Evolutionary conservation across 306 rosid genomes (phyloP).

Genomic region (Macrotyloma uniflorum): DNA sequence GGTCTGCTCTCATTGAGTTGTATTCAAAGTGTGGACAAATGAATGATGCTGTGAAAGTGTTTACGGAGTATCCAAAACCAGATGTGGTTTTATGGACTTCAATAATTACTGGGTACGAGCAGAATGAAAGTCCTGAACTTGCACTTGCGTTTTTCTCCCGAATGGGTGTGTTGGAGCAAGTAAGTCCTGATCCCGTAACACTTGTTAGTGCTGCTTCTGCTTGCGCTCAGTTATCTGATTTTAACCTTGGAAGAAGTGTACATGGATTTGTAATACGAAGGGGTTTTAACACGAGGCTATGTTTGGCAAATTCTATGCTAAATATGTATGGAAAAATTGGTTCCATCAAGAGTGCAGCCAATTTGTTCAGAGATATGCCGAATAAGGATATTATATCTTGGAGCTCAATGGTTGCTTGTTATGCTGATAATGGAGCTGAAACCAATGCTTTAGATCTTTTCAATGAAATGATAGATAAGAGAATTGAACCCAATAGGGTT

Average conservation of each 20-base stretch:
- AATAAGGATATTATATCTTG: constrained; percentile 75
- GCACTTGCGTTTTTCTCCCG: constrained; percentile 62
- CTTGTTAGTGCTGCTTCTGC: constrained; percentile 78
- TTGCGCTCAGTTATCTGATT: constrained; percentile 59
- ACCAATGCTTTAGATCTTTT: constrained; percentile 56
- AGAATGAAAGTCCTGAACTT: constrained; percentile 53
- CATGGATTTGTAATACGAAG: constrained; percentile 66
- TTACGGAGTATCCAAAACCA: constrained; percentile 57
- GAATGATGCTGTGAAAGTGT: constrained; percentile 59
- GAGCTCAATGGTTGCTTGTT: constrained; percentile 85
- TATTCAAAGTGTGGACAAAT: constrained; percentile 71
- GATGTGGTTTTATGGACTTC: constrained; percentile 79
- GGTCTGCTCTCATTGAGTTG: constrained; percentile 68
- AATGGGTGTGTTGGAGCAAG: constrained; percentile 47
- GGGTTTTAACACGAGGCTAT: constrained; percentile 46
- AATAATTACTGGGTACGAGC: constrained; percentile 72
- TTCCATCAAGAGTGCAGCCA: constrained; percentile 51
- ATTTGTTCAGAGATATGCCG: constrained; percentile 60
- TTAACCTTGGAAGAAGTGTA: constrained; percentile 60
- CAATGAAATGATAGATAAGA: constrained; percentile 60
- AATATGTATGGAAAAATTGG: constrained; percentile 70
- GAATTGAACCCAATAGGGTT: constrained; percentile 60
- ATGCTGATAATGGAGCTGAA: constrained; percentile 64
- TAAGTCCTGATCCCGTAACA: constrained; percentile 60
- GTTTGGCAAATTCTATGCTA: constrained; percentile 64